These are phyloP conservation scores for Mycena filopes DNA, from an alignment of 768 basidiomycete genomes.

Conservation along the genomic window DNA sequence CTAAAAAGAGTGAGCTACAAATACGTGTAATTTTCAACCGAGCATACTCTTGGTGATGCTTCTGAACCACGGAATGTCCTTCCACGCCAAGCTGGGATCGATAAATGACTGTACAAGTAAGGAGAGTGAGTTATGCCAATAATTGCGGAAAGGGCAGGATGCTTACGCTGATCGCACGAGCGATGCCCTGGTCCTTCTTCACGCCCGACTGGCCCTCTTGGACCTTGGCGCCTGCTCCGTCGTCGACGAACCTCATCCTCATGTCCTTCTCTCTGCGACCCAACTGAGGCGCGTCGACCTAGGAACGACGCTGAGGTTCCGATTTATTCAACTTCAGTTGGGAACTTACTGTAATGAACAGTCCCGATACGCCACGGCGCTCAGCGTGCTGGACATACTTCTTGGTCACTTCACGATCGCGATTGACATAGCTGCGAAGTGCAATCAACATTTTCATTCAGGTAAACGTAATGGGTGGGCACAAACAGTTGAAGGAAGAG, in stretches of 20 bases:
- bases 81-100: slow-evolving; percentile 90
- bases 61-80: slow-evolving; percentile 85
- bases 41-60: slow-evolving; percentile 73
- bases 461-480: neutral
- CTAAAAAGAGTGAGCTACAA: too few species aligned
- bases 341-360: slow-evolving; percentile 89
- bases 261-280: slow-evolving; percentile 97
- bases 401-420: slow-evolving; percentile 86
- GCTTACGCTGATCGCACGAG: slow-evolving; percentile 89
- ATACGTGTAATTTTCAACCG: too few species aligned
- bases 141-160: neutral
- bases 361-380: slow-evolving; percentile 86
- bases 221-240: slow-evolving; percentile 62
- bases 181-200: slow-evolving; percentile 90
- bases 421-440: slow-evolving; percentile 83
- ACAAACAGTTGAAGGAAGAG: slow-evolving; percentile 88
- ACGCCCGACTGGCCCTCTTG: slow-evolving; percentile 66
- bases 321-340: neutral
- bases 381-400: slow-evolving; percentile 92
- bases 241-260: slow-evolving; percentile 93
- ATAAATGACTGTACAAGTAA: slow-evolving; percentile 84
- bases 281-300: slow-evolving; percentile 88
- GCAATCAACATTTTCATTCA: neutral
- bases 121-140: neutral
- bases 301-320: neutral